Evolutionary conservation across 495 filamentous ascomycete genomes (phyloP), one percentile per base, ranked within the genome.

Genomic region (Tuber borchii): DNA sequence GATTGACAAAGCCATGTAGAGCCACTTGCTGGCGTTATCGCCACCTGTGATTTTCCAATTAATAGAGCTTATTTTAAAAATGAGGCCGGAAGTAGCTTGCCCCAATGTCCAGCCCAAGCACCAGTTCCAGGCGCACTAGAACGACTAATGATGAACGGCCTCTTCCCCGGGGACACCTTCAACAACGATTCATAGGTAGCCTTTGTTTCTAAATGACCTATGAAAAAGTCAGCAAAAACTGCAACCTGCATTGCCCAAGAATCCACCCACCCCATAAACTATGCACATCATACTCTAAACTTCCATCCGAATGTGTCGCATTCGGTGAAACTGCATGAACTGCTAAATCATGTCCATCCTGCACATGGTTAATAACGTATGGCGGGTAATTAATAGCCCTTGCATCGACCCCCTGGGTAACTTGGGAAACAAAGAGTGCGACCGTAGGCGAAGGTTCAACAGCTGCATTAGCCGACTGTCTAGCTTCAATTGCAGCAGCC

Each of bases 71-170:
- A 19, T 65, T 65, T 19, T 26, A 31, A 31, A 65, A 17, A 34
- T 56, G 22, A 14, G 12, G 31, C 39, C n/a, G 1, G 26, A 2
- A 17, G 0, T 8, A 26, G 10, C 37, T 43, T 26, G 20, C 93
- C 93, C 93, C 93, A 97, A 82, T 97, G 93, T 26, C 92, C 93
- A 4, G 92, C 92, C 87, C 87, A 92, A 83, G 89, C 89, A n/a
- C 93, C 93, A 8, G 88, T 88, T 8, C 93, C 93, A 20, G 91
- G 88, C 81, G 94, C 94, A 6, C 93, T 95, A 71, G 90, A 92
- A 65, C 93, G 90, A 1, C 91, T 91, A 77, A 97, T 94, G 82
- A 96, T 92, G 84, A 97, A 95, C 0, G 93, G 93, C 0, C 93
- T 89, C 80, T 92, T 91, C 19, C 81, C 85, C 0, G 89, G 87